Evolutionary conservation across 2,329 filamentous ascomycete genomes (phyloP).

Genomic region (Chaetomium strumarium): DNA sequence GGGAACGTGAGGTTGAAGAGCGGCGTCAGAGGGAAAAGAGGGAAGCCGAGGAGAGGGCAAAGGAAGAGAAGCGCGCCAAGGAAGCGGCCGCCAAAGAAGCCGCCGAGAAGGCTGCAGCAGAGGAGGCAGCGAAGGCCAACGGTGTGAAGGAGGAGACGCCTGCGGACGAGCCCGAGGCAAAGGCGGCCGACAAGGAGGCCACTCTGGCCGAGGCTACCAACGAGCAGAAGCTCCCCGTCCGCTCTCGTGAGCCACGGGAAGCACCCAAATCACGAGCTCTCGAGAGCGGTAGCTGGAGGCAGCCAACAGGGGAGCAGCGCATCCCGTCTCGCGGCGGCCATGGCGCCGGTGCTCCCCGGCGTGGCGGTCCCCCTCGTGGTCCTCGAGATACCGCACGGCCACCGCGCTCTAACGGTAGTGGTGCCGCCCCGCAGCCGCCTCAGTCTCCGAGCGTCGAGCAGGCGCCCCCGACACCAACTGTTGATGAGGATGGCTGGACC

Average conservation of each 20-base stretch:
- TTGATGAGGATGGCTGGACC: conserved; percentile 60
- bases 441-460: conserved; percentile 32
- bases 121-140: conserved; percentile 58
- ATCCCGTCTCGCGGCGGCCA: conserved; percentile 39
- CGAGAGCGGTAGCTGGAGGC: conserved; percentile 58
- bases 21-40: conserved; percentile 81
- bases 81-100: conserved; percentile 50
- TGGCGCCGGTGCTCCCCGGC: conserved; percentile 37
- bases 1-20: conserved; percentile 86
- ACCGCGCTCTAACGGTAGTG: conserved; percentile 43
- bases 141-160: conserved; percentile 25
- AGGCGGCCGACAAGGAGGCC: conserved; percentile 26
- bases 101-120: conserved; percentile 29
- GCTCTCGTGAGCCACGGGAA: conserved; percentile 32
- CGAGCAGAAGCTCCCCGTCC: conserved; percentile 45
- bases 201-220: conserved; percentile 29
- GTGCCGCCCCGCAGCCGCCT: conserved; percentile 33
- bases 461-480: conserved; percentile 32
- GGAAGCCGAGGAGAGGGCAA: conserved; percentile 79
- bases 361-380: conserved; percentile 40
- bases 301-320: conserved; percentile 43
- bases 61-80: conserved; percentile 66
- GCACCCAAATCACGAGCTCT: conserved; percentile 48
- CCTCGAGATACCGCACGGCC: conserved; percentile 41
- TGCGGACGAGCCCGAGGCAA: conserved; percentile 23